Base-by-base conservation (phyloP, 2,329 filamentous ascomycete species). In the Fusarium penzigii region DNA sequence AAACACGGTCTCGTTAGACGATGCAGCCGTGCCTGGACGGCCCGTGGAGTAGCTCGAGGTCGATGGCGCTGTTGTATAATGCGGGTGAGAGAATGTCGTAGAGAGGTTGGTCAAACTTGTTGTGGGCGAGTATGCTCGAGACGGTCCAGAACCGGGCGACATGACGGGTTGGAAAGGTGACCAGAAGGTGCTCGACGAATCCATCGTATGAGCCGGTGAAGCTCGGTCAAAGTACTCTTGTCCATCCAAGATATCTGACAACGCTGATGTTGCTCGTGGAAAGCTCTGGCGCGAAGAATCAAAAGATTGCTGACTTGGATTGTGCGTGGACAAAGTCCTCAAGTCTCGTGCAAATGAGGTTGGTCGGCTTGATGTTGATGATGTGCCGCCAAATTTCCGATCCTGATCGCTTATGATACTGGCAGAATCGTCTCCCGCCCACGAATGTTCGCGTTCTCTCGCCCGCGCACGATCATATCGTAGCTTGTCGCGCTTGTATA, bases 131-230 rank as follows among this genome's bases (percentile, higher is more conserved):
- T 85, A 84, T 1, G 79, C 78, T 48, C 82, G 75, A 1, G 83
- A 82, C 0, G 80, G 68, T 70, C 80, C 74, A 68, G 90, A 67
- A 74, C 87, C 68, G 0, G 85, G 82, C 2, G 88, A 85, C 55
- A 86, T 81, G 1, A 83, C 78, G 0, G 85, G 85, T 53, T 90
- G 87, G 61, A 93, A 92, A 0, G 90, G 90, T 3, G 92, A 96
- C 91, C 92, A 97, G 68, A 93, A 95, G 0, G 91, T 94, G 14
- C 85, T 85, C 20, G 82, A 81, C 0, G 90, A 88, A 63, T 94
- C 90, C 52, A 88, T 86, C 0, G 88, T 86, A 41, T 89, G 76
- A 0, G 88, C 79, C 0, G 88, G 87, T 16, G 87, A 90, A 3
- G 81, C 79, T 63, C 82, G 72, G 53, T 89, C 80, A 71, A 95